These are phyloP conservation scores for Aurantiochytrium sp. DNA, from an alignment of 108 stramenopile species.

Conservation along the genomic window DNA sequence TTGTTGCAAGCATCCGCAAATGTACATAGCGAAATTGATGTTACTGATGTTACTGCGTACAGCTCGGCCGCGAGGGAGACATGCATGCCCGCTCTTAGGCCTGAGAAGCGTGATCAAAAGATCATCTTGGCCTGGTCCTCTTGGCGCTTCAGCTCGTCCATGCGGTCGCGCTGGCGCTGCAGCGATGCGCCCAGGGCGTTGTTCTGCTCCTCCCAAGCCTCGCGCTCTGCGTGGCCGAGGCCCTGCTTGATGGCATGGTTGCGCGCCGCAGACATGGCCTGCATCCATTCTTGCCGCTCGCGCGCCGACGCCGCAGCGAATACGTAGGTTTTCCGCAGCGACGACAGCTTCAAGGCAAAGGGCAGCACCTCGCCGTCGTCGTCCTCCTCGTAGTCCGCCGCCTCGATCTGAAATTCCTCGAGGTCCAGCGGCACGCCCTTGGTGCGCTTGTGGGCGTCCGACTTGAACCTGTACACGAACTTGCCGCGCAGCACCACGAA, in stretches of 20 bases:
- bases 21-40: too few relatives aligned
- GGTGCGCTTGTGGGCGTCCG: neutral
- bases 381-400: conserved; percentile 10
- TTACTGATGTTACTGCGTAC: too few relatives aligned
- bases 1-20: too few relatives aligned
- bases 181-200: neutral
- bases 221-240: neutral
- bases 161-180: neutral
- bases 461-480: conserved; percentile 4
- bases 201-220: neutral
- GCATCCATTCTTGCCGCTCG: neutral
- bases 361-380: conserved; percentile 1
- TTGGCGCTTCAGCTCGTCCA: neutral
- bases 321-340: neutral
- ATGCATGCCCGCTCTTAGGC: too few relatives aligned
- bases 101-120: neutral
- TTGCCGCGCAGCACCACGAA: conserved; percentile 11
- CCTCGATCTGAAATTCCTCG: neutral
- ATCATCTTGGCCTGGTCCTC: neutral
- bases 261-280: neutral
- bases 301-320: neutral
- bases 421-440: conserved; percentile 7
- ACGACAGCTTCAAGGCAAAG: neutral
- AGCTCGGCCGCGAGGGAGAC: too few relatives aligned
- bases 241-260: conserved; percentile 1